Evolutionary conservation across 208 protist species (phyloP).

Genomic region (Trypanosomatidae sp.): DNA sequence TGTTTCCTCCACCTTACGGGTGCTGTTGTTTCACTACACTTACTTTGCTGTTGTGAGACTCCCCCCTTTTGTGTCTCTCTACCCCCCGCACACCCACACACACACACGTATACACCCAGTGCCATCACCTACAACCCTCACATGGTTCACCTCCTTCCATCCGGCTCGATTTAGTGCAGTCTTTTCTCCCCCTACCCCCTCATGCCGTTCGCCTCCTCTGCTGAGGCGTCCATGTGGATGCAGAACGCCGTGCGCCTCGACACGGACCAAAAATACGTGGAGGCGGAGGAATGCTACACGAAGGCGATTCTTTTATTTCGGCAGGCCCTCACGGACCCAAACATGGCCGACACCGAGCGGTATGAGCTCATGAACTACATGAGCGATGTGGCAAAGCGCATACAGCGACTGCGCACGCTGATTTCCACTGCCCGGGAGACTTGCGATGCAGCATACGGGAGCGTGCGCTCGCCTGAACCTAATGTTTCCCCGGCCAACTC

Average conservation of each 20-base stretch:
- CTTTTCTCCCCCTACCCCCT: no score
- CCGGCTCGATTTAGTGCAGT: neutral
- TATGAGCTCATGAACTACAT: slow-evolving; percentile 56
- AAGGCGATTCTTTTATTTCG: slow-evolving; percentile 53
- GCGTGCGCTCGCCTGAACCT: neutral
- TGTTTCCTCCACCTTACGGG: slow-evolving; percentile 1
- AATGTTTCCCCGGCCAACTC: slow-evolving; percentile 6
- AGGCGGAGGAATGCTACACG: slow-evolving; percentile 80
- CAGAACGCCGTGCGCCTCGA: slow-evolving; percentile 61
- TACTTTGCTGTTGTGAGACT: neutral
- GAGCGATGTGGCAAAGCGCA: slow-evolving; percentile 56
- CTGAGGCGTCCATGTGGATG: slow-evolving; percentile 35
- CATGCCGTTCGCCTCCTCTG: slow-evolving; percentile 20
- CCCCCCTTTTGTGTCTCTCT: neutral
- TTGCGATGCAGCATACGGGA: slow-evolving; percentile 6
- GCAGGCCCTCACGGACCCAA: slow-evolving; percentile 26
- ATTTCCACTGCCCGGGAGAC: slow-evolving; percentile 9
- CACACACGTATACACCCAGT: neutral
- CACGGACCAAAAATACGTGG: slow-evolving; percentile 32
- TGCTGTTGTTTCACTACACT: no score
- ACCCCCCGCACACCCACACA: neutral
- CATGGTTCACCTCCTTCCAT: neutral
- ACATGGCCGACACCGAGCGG: slow-evolving; percentile 35
- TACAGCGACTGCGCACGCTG: slow-evolving; percentile 45
- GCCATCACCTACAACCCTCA: neutral